A percentile compares a stretch with the other conserved stretches of the same genome.
These are phyloP conservation scores for Funneliformis mosseae DNA, from an alignment of 192 early-diverging fungal species.

Conservation along the genomic window DNA sequence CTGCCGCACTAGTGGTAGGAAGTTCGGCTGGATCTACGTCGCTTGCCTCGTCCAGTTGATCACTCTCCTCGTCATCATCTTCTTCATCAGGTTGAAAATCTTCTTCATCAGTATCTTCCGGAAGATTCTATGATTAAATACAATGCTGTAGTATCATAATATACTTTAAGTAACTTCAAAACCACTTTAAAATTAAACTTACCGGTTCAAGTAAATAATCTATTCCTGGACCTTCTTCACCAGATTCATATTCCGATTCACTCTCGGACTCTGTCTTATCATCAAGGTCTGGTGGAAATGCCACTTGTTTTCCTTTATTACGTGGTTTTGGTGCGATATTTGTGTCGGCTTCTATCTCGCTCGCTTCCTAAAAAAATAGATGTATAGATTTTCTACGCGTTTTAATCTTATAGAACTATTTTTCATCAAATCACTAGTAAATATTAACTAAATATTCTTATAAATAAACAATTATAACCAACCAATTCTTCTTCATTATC, in stretches of 20 bases:
- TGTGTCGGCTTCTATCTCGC: background rate
- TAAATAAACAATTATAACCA: background rate
- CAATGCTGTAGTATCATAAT: background rate
- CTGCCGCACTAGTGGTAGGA: background rate
- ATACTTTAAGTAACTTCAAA: background rate
- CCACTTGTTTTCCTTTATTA: slow-evolving; percentile 30
- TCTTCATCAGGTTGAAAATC: background rate
- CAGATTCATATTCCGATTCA: slow-evolving; percentile 3
- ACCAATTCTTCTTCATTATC: slow-evolving; percentile 24
- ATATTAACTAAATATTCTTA: background rate
- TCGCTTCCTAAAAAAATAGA: slow-evolving; percentile 18
- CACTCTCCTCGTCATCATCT: background rate
- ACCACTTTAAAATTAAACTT: background rate
- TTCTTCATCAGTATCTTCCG: background rate
- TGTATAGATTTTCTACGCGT: background rate
- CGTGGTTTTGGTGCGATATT: background rate
- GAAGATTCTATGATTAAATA: background rate
- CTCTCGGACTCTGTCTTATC: background rate
- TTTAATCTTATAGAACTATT: background rate
- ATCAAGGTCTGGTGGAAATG: slow-evolving; percentile 18
- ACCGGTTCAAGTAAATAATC: background rate
- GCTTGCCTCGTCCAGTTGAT: background rate
- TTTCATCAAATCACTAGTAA: background rate
- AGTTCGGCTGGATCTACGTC: background rate
- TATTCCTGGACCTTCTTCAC: slow-evolving; percentile 1